Evolutionary conservation across 2,329 filamentous ascomycete species (phyloP), one percentile per base, ranked within the genome.

Genomic region (Verticillium alfalfae): DNA sequence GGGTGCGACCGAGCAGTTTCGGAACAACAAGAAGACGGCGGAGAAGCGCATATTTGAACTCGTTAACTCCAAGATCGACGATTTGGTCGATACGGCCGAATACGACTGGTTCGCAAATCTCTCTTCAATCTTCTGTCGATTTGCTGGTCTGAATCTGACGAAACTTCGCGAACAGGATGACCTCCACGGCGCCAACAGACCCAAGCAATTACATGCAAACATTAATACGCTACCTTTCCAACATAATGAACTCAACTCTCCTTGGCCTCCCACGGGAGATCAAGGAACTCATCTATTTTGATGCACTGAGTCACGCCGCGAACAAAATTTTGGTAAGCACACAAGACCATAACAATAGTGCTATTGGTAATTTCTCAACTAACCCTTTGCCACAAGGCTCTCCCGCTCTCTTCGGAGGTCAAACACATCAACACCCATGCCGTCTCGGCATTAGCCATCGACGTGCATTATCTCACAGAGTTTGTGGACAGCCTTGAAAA

Each of bases 31-130:
- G 77, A 97, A 98, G 78, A 93, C 90, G 1, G 95, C 95, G 0
- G 94, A 97, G 72, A 97, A 97, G 77, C 90, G 96, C 38, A 98
- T 99, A 62, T 99, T 99, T 71, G 96, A 99, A 76, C 84, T 99
- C 0, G 95, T 99, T 65, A 98, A 99, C 77, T 96, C 91, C 62
- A 99, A 99, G 79, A 98, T 99, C 69, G 94, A 98, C 71, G 95
- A 99, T 72, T 84, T 99, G 12, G 91, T 99, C 60, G 94, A 97
- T 69, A 98, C 93, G 0, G 94, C 95, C 37, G 95, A 99, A 76
- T 99, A 99, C 72, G 92, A 98, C 73, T 99, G 95, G 89, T 88
- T 76, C 8, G 3, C 4, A 52, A n/a, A 18, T 18, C 45, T 26
- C 77, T 66, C 36, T 52, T 9, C 13, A 8, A 22, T 2, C 18